phyloP scores from a whole-genome alignment of 129 eudicot species.

The Ambrosia artemisiifolia region DNA sequence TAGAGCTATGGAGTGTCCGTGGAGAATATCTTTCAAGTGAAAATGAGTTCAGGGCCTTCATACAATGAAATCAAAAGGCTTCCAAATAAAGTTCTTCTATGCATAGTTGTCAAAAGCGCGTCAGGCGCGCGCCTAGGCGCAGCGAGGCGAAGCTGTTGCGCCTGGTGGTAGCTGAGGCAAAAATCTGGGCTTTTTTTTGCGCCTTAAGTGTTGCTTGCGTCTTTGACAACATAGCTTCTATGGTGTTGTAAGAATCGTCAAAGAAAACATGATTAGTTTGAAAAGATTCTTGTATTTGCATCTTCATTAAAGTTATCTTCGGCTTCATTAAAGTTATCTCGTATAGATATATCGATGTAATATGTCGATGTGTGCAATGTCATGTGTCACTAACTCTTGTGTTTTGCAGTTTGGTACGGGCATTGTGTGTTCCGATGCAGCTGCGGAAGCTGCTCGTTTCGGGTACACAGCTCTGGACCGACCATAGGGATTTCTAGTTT shows the following conservation, averaged over 20 bases:
- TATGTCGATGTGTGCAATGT: background rate
- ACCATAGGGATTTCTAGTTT: conserved; percentile 82
- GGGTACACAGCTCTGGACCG: conserved; percentile 81
- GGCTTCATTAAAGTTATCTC: background rate
- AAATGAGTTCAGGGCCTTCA: conserved; percentile 67
- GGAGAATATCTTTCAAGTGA: conserved; percentile 64
- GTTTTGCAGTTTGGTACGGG: conserved; percentile 76
- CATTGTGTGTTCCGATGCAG: conserved; percentile 87
- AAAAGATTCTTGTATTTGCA: background rate
- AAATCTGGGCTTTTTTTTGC: no score
- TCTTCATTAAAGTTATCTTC: background rate
- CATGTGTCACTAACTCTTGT: background rate
- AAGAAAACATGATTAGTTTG: background rate
- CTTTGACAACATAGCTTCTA: no score
- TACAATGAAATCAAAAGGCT: conserved; percentile 60
- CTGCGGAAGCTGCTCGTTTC: conserved; percentile 86
- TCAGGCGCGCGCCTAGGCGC: no score
- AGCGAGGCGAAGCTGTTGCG: no score
- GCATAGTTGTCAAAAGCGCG: no score
- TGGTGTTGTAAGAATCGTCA: conserved; percentile 73
- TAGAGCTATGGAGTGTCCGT: conserved; percentile 75
- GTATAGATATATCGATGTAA: no score
- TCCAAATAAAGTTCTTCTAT: conserved; percentile 76
- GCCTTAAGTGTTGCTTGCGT: no score
- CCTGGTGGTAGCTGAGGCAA: no score